Conservation (phyloP, 2,329 filamentous ascomycete genomes). For the Hymenoscyphus linearis region DNA sequence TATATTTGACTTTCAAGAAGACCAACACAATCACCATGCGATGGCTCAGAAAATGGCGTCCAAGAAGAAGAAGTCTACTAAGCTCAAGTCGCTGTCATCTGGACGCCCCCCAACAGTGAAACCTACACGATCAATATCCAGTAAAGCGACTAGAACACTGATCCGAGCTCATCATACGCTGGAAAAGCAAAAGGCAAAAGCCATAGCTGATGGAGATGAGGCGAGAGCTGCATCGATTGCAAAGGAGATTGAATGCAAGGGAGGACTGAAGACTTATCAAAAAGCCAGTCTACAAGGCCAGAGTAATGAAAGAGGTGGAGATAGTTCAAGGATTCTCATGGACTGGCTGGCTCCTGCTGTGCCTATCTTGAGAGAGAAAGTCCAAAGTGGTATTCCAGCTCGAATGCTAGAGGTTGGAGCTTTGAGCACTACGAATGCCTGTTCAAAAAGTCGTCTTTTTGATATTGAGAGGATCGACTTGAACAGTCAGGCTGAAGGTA, state of each 20-base stretch:
- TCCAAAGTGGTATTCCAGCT: constrained; percentile 34
- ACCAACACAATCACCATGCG: constrained; percentile 5
- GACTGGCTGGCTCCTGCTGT: constrained; percentile 50
- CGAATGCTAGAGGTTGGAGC: constrained; percentile 85
- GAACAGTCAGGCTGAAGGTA: constrained; percentile 76
- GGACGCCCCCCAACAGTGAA: constrained; percentile 51
- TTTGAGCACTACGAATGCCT: constrained; percentile 77
- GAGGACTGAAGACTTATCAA: constrained; percentile 60
- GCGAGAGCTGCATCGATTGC: constrained; percentile 41
- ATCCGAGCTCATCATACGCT: constrained; percentile 63
- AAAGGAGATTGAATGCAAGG: constrained; percentile 50
- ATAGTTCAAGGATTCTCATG: constrained; percentile 59
- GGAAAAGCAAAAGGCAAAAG: constrained; percentile 56
- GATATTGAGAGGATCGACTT: constrained; percentile 81
- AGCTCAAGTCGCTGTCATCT: constrained; percentile 42
- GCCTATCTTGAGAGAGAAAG: constrained; percentile 23
- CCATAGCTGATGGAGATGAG: constrained; percentile 48
- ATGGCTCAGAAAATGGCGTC: constrained; percentile 37
- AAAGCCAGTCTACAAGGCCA: constrained; percentile 65
- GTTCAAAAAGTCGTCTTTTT: constrained; percentile 66
- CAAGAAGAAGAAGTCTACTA: constrained; percentile 41
- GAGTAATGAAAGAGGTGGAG: constrained; percentile 58
- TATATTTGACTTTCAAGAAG: neutral
- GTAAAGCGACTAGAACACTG: constrained; percentile 57
- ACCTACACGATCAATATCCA: constrained; percentile 52